These are phyloP conservation scores for Rhododendron henanense DNA, from an alignment of 148 eudicot genomes.

Conservation along the genomic window DNA sequence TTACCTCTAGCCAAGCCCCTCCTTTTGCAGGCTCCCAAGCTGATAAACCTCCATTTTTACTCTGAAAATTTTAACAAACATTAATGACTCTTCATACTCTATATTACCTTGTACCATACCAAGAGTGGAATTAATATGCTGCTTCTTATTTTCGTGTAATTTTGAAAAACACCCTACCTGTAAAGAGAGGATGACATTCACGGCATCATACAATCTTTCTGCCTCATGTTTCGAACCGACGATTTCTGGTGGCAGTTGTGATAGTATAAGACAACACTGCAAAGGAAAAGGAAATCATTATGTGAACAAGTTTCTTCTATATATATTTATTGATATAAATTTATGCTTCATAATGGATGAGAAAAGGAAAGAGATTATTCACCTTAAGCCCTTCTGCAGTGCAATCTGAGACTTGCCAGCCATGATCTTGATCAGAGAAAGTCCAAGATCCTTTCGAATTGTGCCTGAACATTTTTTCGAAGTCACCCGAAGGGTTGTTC, in stretches of 20 bases:
- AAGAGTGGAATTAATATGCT: neutral
- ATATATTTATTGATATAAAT: no score
- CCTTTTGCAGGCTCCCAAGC: constrained; percentile 47
- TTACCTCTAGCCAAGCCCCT: constrained; percentile 51
- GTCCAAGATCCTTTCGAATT: no score
- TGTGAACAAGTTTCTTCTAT: neutral
- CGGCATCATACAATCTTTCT: neutral
- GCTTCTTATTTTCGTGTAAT: neutral
- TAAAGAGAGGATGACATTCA: neutral
- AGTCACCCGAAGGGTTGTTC: no score
- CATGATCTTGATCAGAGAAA: no score
- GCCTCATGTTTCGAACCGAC: neutral
- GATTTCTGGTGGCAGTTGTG: neutral
- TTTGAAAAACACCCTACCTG: neutral
- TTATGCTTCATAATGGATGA: no score
- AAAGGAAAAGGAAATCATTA: neutral
- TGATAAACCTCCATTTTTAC: constrained; percentile 46
- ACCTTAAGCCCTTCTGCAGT: no score
- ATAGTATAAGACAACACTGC: neutral
- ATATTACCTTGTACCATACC: neutral
- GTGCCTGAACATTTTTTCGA: no score
- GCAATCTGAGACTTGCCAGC: no score
- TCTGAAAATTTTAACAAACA: constrained; percentile 16
- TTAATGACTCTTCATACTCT: neutral
- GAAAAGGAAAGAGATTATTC: no score